These are phyloP conservation scores for Edaphochlamys debaryana DNA, from an alignment of 139 green algal genomes.

Conservation along the genomic window DNA sequence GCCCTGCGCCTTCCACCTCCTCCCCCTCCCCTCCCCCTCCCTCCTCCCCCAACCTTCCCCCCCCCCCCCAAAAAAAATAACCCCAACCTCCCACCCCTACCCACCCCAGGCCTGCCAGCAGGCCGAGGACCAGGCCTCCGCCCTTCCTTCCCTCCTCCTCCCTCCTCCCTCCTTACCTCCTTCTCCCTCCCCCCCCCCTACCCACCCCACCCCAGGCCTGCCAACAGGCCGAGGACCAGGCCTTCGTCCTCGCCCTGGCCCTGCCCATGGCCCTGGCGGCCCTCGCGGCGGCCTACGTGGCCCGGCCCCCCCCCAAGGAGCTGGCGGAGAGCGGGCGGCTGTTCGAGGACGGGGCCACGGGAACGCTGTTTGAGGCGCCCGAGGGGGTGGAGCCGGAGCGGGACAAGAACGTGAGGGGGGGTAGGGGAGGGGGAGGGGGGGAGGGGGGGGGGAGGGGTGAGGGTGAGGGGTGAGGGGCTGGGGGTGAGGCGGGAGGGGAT, in stretches of 20 bases:
- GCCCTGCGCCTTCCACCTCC: too few species aligned
- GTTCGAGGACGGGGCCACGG: slow-evolving; percentile 70
- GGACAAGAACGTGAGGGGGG: slow-evolving; percentile 61
- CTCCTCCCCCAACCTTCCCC: too few species aligned
- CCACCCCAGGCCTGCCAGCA: slow-evolving; percentile 58
- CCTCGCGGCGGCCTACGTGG: slow-evolving; percentile 33
- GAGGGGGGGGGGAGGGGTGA: not conserved
- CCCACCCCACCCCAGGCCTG: slow-evolving; percentile 55
- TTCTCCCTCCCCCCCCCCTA: too few species aligned
- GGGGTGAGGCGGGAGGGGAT: too few species aligned
- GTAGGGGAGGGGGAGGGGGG: too few species aligned
- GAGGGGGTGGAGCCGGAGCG: slow-evolving; percentile 60
- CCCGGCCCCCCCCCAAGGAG: slow-evolving; percentile 48
- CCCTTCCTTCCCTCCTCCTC: too few species aligned
- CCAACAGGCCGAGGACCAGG: slow-evolving; percentile 59
- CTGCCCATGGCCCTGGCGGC: slow-evolving; percentile 59
- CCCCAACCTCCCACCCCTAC: too few species aligned
- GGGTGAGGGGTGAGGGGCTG: too few species aligned
- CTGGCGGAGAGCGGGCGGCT: slow-evolving; percentile 42
- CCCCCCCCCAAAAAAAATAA: too few species aligned
- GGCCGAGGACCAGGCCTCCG: slow-evolving; percentile 60
- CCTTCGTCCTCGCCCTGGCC: slow-evolving; percentile 57
- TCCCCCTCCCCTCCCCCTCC: too few species aligned
- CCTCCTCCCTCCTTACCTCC: too few species aligned
- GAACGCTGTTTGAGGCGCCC: slow-evolving; percentile 67